Evolutionary conservation across 805 yeast genomes (phyloP), one percentile per base, ranked within the genome.

Genomic region (Saccharomycopsis javanensis): DNA sequence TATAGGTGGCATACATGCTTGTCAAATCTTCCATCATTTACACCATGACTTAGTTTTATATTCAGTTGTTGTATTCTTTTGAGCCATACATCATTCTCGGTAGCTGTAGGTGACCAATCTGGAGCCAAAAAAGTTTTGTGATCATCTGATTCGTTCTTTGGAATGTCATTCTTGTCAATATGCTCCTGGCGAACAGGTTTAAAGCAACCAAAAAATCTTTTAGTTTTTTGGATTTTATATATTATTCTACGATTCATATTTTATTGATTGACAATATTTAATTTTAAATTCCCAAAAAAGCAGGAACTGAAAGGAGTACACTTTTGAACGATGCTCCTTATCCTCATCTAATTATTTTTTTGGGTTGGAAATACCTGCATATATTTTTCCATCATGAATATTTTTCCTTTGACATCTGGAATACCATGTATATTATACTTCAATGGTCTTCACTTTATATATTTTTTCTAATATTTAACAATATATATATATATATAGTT

Each of bases 71-170:
- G 48, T 42, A 42, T 42, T 42, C 48, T 42, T 18, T n/a, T 67
- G 23, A 75, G 62, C 79, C 79, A 75, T 37, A 65, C 65, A 56
- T 75, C 78, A 58, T 75, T 75, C 51, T 73, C 77, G 2, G 68
- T 59, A 15, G 71, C 72, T 23, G 71, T 71, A 1, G 79, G 79
- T 1, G 77, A 59, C 56, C 60, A 61, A 30, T 59, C 61, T 23
- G 61, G 61, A 2, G 61, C 56, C 10, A n/a, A 18, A 20, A 42
- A 42, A n/a, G 48, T 23, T 42, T 20, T 28, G 23, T 20, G 11
- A 13, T 42, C 25, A 42, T 16, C n/a, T 42, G 28, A 20, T 4
- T 18, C 15, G 48, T 20, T 20, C 11, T 4, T 42, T 42, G 48
- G n/a, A 5, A 11, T 20, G 4, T 10, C 28, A 42, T 20, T 5